Evolutionary conservation across 2,329 filamentous ascomycete genomes (phyloP).

Genomic region (Fusarium nematophilum): DNA sequence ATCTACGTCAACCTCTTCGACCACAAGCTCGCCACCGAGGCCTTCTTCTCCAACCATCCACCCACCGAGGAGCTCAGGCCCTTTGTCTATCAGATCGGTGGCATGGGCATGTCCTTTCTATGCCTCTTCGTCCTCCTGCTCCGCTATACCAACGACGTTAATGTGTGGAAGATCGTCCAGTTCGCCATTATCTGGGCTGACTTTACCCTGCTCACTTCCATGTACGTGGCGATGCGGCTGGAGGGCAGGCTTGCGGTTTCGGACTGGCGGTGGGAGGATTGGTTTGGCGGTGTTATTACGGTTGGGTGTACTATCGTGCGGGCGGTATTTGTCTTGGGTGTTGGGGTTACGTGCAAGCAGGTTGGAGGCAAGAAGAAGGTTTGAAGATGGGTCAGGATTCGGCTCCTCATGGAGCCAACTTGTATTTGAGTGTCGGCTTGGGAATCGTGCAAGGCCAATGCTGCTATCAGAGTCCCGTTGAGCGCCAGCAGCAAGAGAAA

Average conservation of each 20-base stretch:
- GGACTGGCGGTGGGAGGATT: slow-evolving; percentile 30
- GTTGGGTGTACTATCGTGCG: slow-evolving; percentile 27
- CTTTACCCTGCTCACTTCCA: slow-evolving; percentile 34
- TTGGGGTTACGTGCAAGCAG: slow-evolving; percentile 21
- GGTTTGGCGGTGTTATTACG: slow-evolving; percentile 22
- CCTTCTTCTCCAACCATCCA: slow-evolving; percentile 20
- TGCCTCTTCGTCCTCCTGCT: slow-evolving; percentile 17
- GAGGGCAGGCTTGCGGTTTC: slow-evolving; percentile 13
- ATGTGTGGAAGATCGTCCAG: slow-evolving; percentile 38
- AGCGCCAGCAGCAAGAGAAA: too few species aligned
- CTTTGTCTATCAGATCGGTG: slow-evolving; percentile 41
- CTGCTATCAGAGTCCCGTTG: too few species aligned
- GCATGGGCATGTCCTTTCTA: slow-evolving; percentile 35
- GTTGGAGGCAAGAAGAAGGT: not conserved
- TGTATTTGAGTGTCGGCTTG: too few species aligned
- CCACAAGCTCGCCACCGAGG: slow-evolving; percentile 24
- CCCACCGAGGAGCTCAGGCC: slow-evolving; percentile 22
- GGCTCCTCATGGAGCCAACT: too few species aligned
- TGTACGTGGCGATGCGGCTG: slow-evolving; percentile 26
- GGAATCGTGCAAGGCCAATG: too few species aligned
- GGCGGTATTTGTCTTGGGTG: slow-evolving; percentile 22
- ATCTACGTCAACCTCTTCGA: slow-evolving; percentile 35
- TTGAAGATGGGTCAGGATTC: slow-evolving; percentile 13
- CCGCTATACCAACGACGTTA: slow-evolving; percentile 36
- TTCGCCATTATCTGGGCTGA: slow-evolving; percentile 31